These are phyloP conservation scores for Pisolithus marmoratus DNA, from an alignment of 768 basidiomycete genomes.

Conservation along the genomic window DNA sequence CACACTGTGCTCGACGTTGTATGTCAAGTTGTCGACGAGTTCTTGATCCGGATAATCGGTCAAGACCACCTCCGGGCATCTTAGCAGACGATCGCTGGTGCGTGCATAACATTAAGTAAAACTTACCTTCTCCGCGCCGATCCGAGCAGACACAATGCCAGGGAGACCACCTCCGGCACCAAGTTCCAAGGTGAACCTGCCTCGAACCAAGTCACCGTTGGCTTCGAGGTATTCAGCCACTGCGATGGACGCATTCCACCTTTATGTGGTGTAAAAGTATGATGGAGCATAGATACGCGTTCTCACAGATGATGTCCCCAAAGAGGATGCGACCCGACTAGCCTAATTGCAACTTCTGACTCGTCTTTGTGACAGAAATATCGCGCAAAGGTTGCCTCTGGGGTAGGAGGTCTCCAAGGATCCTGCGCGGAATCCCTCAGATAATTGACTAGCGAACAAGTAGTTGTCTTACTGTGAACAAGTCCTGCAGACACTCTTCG, in stretches of 20 bases:
- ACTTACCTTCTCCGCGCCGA: conserved; percentile 60
- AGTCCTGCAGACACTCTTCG: conserved; percentile 29
- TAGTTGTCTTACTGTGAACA: conserved; percentile 46
- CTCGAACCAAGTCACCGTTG: conserved; percentile 40
- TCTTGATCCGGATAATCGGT: conserved; percentile 89
- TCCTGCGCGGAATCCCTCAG: conserved; percentile 32
- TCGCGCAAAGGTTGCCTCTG: conserved; percentile 48
- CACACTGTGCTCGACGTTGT: conserved; percentile 64
- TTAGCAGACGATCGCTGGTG: not conserved
- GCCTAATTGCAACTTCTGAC: conserved; percentile 47
- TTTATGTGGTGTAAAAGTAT: conserved; percentile 19
- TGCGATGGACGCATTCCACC: conserved; percentile 78
- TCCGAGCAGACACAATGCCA: conserved; percentile 64
- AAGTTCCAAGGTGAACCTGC: conserved; percentile 67
- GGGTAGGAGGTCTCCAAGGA: conserved; percentile 60
- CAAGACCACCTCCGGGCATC: conserved; percentile 54
- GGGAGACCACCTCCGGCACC: conserved; percentile 94
- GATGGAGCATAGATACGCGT: not conserved
- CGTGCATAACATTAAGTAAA: not conserved
- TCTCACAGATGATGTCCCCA: conserved; percentile 78
- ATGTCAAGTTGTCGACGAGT: conserved; percentile 67
- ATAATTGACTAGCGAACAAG: not conserved
- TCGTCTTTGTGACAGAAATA: conserved; percentile 37
- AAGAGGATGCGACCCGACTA: conserved; percentile 75
- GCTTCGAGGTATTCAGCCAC: conserved; percentile 66